These are phyloP conservation scores for Aspergillus homomorphus DNA, from an alignment of 495 filamentous ascomycete genomes.

Conservation along the genomic window DNA sequence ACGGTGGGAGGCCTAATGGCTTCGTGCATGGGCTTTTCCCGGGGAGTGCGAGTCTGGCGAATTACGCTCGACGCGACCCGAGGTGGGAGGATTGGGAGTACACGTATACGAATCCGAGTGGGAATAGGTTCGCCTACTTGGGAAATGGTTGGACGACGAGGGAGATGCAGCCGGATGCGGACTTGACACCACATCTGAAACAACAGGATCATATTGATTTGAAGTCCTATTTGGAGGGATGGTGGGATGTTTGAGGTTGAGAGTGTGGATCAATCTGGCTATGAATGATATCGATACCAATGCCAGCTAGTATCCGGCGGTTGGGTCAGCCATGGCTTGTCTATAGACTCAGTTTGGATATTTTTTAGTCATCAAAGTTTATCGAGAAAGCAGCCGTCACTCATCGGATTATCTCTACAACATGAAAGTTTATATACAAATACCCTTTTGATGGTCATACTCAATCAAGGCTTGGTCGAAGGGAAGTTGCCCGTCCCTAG, in stretches of 20 bases:
- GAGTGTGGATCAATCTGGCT: too few relatives aligned
- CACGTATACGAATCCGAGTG: conserved; percentile 45
- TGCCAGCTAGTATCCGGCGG: too few relatives aligned
- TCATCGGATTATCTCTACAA: background rate
- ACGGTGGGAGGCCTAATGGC: conserved; percentile 55
- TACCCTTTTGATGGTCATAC: background rate
- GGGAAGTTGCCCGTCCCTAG: conserved; percentile 4
- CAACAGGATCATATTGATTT: conserved; percentile 46
- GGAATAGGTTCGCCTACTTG: conserved; percentile 56
- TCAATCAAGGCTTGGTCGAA: conserved; percentile 1
- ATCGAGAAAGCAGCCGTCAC: background rate
- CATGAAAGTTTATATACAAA: background rate
- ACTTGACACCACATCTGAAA: conserved; percentile 51
- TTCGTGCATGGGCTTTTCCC: conserved; percentile 65
- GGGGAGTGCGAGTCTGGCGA: conserved; percentile 56
- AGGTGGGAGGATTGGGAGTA: conserved; percentile 75
- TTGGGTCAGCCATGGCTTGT: too few relatives aligned
- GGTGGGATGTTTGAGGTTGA: conserved; percentile 44
- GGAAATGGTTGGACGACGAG: conserved; percentile 54
- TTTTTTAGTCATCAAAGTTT: too few relatives aligned
- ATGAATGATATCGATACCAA: background rate
- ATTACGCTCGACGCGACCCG: conserved; percentile 55
- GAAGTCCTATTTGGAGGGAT: conserved; percentile 47
- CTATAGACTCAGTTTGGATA: too few relatives aligned
- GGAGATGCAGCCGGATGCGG: conserved; percentile 34